Base-by-base conservation (phyloP, 768 basidiomycete species). In the Boletus pseudopeckii region DNA sequence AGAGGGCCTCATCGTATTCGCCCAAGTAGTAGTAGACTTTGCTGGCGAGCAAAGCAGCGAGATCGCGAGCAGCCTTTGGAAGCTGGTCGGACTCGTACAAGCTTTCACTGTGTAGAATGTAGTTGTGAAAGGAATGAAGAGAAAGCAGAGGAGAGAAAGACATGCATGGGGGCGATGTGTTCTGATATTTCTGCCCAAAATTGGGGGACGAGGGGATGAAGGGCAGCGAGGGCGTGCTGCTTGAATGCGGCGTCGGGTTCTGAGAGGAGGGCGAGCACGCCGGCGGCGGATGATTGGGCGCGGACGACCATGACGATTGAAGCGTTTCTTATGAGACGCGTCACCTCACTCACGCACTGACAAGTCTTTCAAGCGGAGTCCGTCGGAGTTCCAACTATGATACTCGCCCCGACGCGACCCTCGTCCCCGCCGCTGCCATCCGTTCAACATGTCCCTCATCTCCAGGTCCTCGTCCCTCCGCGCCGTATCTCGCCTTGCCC, bases 161-260 rank as follows among this genome's bases (percentile, higher is more conserved):
- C 91, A 63, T 69, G 92, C 95, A 98, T 93, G 54, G 85, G 75
- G 33, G 88, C 82, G 63, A 98, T 87, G 68, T 90, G 84, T 72
- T 99, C 97, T 62, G 92, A 94, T 65, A 98, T 96, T 78, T 99
- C 97, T 44, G 96, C 88, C 97, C 97, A 99, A 72, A 98, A 98
- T 63, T 90, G 87, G 37, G 94, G 84, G 7, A 98, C 92, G 42
- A 98, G 81, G 15, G 82, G 75, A 64, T 84, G 88, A 49, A 99
- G 79, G 42, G 86, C 80, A 46, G 83, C 82, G 62, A 99, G 84
- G 22, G 97, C 97, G 78, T 97, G 90, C 63, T 91, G 85, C 67
- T 94, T 92, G 69, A 98, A 87, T 39, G 88, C 75, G 26, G 84
- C 78, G 59, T 95, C 90, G 50, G 88, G 89, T 72, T 99, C 97